A percentile compares a stretch with the other conserved stretches of the same genome.
Conservation (phyloP, 2,329 filamentous ascomycete species). For the Aciculosporium take region DNA sequence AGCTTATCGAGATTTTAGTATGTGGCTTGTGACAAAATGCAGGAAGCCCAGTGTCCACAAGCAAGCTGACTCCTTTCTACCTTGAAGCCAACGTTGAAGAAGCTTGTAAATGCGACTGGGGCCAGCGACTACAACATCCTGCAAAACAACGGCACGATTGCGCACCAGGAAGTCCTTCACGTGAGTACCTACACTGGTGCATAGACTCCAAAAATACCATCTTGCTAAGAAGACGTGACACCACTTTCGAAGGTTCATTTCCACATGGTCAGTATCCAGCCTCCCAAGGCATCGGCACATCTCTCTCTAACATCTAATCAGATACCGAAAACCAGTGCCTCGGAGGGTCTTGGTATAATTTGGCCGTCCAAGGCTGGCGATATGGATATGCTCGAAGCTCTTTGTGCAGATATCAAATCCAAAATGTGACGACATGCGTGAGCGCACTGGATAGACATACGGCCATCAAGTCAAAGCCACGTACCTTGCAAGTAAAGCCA, state of each 20-base stretch:
- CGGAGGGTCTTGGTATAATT: constrained; percentile 62
- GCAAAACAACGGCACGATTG: constrained; percentile 87
- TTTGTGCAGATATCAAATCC: constrained; percentile 71
- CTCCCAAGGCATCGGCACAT: not conserved
- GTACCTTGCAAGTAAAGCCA: not conserved
- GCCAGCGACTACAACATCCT: constrained; percentile 80
- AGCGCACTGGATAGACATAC: not conserved
- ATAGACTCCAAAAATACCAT: no score
- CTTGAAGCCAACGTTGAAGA: constrained; percentile 48
- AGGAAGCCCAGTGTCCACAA: not conserved
- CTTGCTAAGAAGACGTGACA: not conserved
- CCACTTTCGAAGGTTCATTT: constrained; percentile 59
- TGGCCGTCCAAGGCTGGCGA: constrained; percentile 69
- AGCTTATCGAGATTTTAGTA: constrained; percentile 69
- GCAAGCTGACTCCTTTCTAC: not conserved
- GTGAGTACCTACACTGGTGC: constrained; percentile 33
- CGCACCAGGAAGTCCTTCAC: constrained; percentile 87
- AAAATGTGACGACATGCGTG: constrained; percentile 51
- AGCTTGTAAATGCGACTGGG: constrained; percentile 63
- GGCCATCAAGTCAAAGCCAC: not conserved
- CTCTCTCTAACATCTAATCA: constrained; percentile 18
- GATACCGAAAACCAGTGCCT: constrained; percentile 86
- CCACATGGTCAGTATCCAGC: constrained; percentile 54
- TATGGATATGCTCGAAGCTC: constrained; percentile 68
- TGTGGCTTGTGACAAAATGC: constrained; percentile 11